Evolutionary conservation across 768 basidiomycete genomes (phyloP).

Genomic region (Amanita rimosa): DNA sequence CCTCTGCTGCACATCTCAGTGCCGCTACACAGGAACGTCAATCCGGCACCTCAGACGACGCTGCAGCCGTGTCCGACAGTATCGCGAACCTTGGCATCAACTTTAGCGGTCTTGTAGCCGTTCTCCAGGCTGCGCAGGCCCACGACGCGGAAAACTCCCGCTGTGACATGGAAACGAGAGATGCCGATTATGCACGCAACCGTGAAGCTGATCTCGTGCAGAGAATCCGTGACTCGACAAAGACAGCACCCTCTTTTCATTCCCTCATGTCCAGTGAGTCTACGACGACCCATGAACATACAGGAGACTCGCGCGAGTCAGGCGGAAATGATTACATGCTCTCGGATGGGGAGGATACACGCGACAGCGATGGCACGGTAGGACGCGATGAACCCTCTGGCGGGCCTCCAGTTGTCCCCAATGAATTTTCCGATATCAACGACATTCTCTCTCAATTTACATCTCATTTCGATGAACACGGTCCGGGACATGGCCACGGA

Average conservation of each 20-base stretch:
- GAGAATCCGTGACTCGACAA: constrained; percentile 43
- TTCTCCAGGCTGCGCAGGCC: constrained; percentile 68
- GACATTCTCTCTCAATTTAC: constrained; percentile 71
- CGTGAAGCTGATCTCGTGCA: constrained; percentile 32
- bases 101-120: constrained; percentile 61
- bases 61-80: constrained; percentile 18
- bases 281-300: constrained; percentile 13
- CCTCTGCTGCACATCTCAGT: constrained; percentile 49
- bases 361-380: constrained; percentile 26
- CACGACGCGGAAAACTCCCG: constrained; percentile 40
- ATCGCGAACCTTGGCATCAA: constrained; percentile 40
- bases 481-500: constrained; percentile 35
- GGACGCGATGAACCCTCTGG: constrained; percentile 23
- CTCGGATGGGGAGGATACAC: constrained; percentile 33
- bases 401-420: constrained; percentile 37
- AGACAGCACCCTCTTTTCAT: constrained; percentile 69
- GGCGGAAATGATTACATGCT: constrained; percentile 49
- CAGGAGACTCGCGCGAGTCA: constrained; percentile 23
- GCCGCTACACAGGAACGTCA: constrained; percentile 64
- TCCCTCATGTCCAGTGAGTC: constrained; percentile 46
- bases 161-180: constrained; percentile 29
- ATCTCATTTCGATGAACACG: constrained; percentile 38
- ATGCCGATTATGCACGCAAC: constrained; percentile 30
- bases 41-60: constrained; percentile 16
- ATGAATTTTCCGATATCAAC: constrained; percentile 60